Evolutionary conservation across 371 early-diverging fungal species (phyloP).

Genomic region (Rhizopus microsporus): DNA sequence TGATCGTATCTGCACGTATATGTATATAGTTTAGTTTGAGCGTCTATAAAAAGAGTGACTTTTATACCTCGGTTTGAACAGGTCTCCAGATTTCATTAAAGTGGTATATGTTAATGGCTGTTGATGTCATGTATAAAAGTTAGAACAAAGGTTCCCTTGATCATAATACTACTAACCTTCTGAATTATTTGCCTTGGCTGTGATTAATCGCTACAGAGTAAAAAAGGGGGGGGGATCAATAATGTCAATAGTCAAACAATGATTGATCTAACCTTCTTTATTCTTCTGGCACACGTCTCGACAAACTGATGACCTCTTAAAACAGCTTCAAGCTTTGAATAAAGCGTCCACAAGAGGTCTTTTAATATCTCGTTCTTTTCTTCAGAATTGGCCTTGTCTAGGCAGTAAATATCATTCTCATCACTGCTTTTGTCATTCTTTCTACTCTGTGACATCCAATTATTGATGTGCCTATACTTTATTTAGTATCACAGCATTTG

Average conservation of each 20-base stretch:
- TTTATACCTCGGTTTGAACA: slow-evolving; percentile 65
- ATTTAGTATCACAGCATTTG: not conserved
- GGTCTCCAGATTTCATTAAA: slow-evolving; percentile 70
- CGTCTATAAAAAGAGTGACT: not conserved
- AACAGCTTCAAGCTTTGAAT: slow-evolving; percentile 81
- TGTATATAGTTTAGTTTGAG: not conserved
- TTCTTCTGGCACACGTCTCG: slow-evolving; percentile 46
- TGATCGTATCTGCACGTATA: slow-evolving; percentile 54
- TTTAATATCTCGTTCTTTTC: slow-evolving; percentile 72
- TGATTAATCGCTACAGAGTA: slow-evolving; percentile 21
- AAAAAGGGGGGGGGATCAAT: not conserved
- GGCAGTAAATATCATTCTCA: slow-evolving; percentile 46
- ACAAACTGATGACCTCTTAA: slow-evolving; percentile 82
- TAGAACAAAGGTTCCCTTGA: not conserved
- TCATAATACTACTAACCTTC: slow-evolving; percentile 17
- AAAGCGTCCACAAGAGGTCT: slow-evolving; percentile 81
- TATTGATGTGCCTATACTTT: slow-evolving; percentile 15
- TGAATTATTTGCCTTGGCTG: slow-evolving; percentile 12
- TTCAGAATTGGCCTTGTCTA: slow-evolving; percentile 51
- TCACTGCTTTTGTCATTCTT: slow-evolving; percentile 26
- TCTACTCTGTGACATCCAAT: not conserved
- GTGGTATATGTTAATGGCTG: slow-evolving; percentile 41
- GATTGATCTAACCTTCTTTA: slow-evolving; percentile 40
- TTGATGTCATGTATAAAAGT: slow-evolving; percentile 6
- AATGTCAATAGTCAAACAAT: not conserved